phyloP scores from a whole-genome alignment of 2,329 filamentous ascomycete genomes.

The Botrytis fragariae region DNA sequence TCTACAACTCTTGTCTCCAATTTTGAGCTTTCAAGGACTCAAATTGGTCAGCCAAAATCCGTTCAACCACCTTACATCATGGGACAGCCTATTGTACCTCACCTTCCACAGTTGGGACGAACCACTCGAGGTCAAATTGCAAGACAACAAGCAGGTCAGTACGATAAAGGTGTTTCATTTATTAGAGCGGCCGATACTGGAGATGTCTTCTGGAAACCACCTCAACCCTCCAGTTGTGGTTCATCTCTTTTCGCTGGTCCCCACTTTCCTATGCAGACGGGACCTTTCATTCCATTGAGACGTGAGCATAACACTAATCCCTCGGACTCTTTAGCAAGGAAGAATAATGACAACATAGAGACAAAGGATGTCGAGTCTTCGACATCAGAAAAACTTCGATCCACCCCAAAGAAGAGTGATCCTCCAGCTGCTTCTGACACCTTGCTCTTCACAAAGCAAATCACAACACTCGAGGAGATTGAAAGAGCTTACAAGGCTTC shows the following conservation, averaged over 20 bases:
- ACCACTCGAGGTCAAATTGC: constrained; percentile 34
- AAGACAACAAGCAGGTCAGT: constrained; percentile 38
- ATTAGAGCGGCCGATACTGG: constrained; percentile 7
- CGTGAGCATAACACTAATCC: constrained; percentile 20
- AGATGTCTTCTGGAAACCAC: constrained; percentile 17
- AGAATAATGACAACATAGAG: not conserved
- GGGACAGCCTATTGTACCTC: constrained; percentile 1
- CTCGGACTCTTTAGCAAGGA: constrained; percentile 28
- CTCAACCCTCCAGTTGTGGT: constrained; percentile 21
- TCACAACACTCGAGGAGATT: constrained; percentile 35
- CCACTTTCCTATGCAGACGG: constrained; percentile 12
- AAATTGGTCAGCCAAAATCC: not conserved
- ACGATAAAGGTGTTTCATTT: constrained; percentile 26
- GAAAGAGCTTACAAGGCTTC: constrained; percentile 27
- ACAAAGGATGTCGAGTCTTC: not conserved
- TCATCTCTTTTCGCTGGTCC: constrained; percentile 23
- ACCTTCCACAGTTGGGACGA: constrained; percentile 23
- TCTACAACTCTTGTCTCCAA: not conserved
- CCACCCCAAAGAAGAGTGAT: not conserved
- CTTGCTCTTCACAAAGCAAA: constrained; percentile 18
- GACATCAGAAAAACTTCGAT: not conserved
- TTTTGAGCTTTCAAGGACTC: constrained; percentile 1
- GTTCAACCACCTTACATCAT: not conserved
- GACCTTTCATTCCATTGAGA: not conserved
- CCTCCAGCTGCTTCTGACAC: not conserved